Conservation (phyloP, 306 rosid species). For the Ormosia emarginata region DNA sequence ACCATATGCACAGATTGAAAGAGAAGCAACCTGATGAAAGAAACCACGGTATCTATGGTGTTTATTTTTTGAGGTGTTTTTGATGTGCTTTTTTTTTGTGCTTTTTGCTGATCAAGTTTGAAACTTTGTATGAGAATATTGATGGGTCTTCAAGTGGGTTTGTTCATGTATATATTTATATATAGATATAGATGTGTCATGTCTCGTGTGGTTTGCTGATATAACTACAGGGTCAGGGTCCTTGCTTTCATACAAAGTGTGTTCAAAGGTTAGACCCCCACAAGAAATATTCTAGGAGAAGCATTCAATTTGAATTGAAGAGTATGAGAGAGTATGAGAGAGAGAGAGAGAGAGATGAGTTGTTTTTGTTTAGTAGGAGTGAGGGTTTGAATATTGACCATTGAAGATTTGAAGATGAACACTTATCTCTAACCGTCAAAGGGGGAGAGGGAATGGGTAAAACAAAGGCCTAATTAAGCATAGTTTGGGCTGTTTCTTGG, state of each 20-base stretch:
- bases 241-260: slow-evolving; percentile 28
- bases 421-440: slow-evolving; percentile 43
- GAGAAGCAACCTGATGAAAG: neutral
- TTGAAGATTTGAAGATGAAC: slow-evolving; percentile 42
- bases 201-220: neutral
- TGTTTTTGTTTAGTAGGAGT: neutral
- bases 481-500: neutral
- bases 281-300: slow-evolving; percentile 29
- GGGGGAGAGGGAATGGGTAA: slow-evolving; percentile 41
- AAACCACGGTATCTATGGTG: neutral
- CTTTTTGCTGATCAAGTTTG: slow-evolving; percentile 12
- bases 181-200: neutral
- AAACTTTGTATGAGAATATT: slow-evolving; percentile 8
- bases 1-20: slow-evolving; percentile 34
- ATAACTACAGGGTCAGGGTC: neutral
- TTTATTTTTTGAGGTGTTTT: too few relatives aligned
- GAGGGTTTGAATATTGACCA: slow-evolving; percentile 73
- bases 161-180: neutral
- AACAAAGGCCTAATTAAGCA: neutral
- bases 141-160: slow-evolving; percentile 15
- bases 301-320: slow-evolving; percentile 33
- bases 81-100: neutral
- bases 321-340: neutral
- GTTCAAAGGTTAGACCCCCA: slow-evolving; percentile 45
- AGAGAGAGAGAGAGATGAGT: neutral